Evolutionary conservation across 2,329 filamentous ascomycete species (phyloP).

Genomic region (Aureobasidium subglaciale): DNA sequence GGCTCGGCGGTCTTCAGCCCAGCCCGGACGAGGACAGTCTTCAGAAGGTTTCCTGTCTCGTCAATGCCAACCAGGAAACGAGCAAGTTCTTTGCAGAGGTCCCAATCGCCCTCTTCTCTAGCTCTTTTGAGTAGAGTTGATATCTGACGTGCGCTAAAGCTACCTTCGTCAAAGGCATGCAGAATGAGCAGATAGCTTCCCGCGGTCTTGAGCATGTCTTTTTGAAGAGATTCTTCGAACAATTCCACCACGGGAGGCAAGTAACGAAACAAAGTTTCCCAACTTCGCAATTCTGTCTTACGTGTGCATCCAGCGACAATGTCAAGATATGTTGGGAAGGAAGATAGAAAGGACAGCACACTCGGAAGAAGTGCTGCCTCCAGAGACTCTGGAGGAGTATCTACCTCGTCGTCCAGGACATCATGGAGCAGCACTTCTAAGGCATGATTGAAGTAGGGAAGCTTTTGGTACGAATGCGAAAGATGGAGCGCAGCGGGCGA

Average conservation of each 20-base stretch:
- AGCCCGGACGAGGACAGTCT: constrained; percentile 53
- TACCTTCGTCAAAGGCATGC: constrained; percentile 58
- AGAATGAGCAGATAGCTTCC: constrained; percentile 93
- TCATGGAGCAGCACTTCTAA: constrained; percentile 88
- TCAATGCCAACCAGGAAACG: constrained; percentile 93
- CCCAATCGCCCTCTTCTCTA: constrained; percentile 83
- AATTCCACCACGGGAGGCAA: constrained; percentile 83
- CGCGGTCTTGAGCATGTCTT: constrained; percentile 85
- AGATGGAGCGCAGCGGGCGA: constrained; percentile 74
- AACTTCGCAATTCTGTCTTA: constrained; percentile 92
- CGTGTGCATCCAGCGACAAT: constrained; percentile 95
- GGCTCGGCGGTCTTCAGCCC: constrained; percentile 10
- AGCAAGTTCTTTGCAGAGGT: constrained; percentile 88
- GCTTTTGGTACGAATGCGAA: constrained; percentile 74
- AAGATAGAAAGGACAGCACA: constrained; percentile 47
- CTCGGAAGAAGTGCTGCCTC: constrained; percentile 45
- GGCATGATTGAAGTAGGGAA: constrained; percentile 89
- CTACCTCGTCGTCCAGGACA: constrained; percentile 90
- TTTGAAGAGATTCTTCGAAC: constrained; percentile 83
- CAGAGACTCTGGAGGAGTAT: constrained; percentile 44
- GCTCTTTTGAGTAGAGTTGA: constrained; percentile 75
- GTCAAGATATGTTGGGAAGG: constrained; percentile 73
- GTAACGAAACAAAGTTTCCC: constrained; percentile 88
- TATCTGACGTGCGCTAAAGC: constrained; percentile 55
- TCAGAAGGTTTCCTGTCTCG: constrained; percentile 71